These are phyloP conservation scores for Botrytis galanthina DNA, from an alignment of 2,329 filamentous ascomycete species.

Conservation along the genomic window DNA sequence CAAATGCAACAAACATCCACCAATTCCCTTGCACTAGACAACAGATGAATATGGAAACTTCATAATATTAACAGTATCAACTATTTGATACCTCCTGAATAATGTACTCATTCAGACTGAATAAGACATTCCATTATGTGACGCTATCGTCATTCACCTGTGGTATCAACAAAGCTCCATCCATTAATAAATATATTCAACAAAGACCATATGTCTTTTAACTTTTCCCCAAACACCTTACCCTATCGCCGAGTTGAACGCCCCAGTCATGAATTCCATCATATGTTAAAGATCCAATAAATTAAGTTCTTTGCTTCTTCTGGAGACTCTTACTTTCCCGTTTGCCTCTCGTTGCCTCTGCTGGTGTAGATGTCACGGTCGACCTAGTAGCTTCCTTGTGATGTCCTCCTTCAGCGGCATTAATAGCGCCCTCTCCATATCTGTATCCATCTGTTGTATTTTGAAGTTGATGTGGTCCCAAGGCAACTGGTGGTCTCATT, in stretches of 20 bases:
- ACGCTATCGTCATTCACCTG: background rate
- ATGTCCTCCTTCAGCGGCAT: slow-evolving; percentile 21
- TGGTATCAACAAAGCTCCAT: slow-evolving; percentile 12
- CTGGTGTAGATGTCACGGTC: slow-evolving; percentile 22
- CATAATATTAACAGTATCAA: slow-evolving; percentile 3
- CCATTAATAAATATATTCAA: slow-evolving; percentile 18
- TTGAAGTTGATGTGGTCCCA: slow-evolving; percentile 42
- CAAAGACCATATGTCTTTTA: slow-evolving; percentile 2
- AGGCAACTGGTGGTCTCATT: slow-evolving; percentile 40
- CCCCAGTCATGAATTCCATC: slow-evolving; percentile 6
- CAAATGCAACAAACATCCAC: background rate
- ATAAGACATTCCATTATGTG: background rate
- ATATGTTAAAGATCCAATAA: background rate
- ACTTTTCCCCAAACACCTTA: slow-evolving; percentile 6
- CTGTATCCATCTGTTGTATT: slow-evolving; percentile 30
- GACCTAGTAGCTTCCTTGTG: slow-evolving; percentile 24
- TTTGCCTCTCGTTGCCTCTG: slow-evolving; percentile 21
- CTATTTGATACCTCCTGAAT: background rate
- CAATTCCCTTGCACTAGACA: background rate
- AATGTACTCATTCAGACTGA: background rate
- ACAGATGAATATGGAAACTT: background rate
- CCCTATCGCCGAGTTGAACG: slow-evolving; percentile 8
- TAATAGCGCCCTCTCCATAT: slow-evolving; percentile 26
- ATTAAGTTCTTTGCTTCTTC: slow-evolving; percentile 24
- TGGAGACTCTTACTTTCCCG: slow-evolving; percentile 27